These are phyloP conservation scores for Globisporangium viniferum DNA, from an alignment of 352 stramenopile species.

Conservation along the genomic window DNA sequence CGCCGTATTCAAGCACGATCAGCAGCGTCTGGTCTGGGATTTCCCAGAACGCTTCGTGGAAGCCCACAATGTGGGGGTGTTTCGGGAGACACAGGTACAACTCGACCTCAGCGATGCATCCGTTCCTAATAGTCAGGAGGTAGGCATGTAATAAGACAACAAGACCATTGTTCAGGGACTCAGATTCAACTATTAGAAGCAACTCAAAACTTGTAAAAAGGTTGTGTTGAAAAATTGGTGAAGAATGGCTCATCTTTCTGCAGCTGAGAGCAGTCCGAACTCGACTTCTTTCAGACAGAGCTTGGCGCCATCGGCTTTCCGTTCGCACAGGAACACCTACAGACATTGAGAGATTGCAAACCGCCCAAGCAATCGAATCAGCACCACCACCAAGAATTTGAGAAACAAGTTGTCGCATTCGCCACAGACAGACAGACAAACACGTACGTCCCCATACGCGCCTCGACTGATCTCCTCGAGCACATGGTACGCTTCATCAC, in stretches of 20 bases:
- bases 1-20: slow-evolving; percentile 69
- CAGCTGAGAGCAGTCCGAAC: slow-evolving; percentile 35
- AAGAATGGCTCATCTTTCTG: slow-evolving; percentile 31
- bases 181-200: neutral
- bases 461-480: slow-evolving; percentile 46
- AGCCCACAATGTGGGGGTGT: slow-evolving; percentile 54
- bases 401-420: neutral
- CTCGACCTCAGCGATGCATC: slow-evolving; percentile 45
- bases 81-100: slow-evolving; percentile 42
- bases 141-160: neutral
- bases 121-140: slow-evolving; percentile 17
- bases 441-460: slow-evolving; percentile 49
- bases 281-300: slow-evolving; percentile 66
- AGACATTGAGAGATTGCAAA: neutral
- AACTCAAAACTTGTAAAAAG: too few relatives aligned
- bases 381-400: too few relatives aligned
- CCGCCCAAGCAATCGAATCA: neutral
- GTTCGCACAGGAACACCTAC: slow-evolving; percentile 50
- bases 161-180: neutral
- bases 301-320: slow-evolving; percentile 17
- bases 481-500: slow-evolving; percentile 22
- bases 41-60: slow-evolving; percentile 55
- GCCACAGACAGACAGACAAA: neutral
- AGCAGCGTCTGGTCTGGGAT: slow-evolving; percentile 26
- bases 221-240: neutral